Base-by-base conservation (phyloP, 169 alveolate species). In the Besnoitia besnoiti region DNA sequence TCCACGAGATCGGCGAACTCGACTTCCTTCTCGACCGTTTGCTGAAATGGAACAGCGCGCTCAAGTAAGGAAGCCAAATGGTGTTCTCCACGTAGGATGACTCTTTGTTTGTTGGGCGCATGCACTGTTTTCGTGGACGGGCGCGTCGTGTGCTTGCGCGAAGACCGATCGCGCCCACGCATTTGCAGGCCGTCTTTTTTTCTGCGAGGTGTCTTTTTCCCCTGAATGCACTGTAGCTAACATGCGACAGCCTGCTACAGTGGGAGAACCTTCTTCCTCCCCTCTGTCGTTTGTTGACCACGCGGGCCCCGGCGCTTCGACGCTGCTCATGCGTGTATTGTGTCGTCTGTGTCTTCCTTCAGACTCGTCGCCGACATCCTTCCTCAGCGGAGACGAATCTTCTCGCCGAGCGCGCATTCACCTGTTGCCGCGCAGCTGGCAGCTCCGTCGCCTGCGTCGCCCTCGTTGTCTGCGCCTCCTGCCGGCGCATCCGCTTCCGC, bases 291-390 rank as follows among this genome's bases (percentile, higher is more conserved):
- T 16, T 21, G 7, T 55, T 49, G 55, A 8, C 55, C 19, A 7
- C 33, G 19, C 79, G 79, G 5, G 10, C 79, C n/a, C 39, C 39
- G n/a, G n/a, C n/a, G n/a, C n/a, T n/a, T n/a, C n/a, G n/a, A n/a
- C n/a, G n/a, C n/a, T n/a, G n/a, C n/a, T n/a, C n/a, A n/a, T n/a
- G n/a, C n/a, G n/a, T n/a, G n/a, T 62, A 10, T 33, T 7, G 40
- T 73, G 8, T 73, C 47, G 39, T 73, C 21, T 30, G 10, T 73
- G 30, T 55, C 24, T 73, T 73, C 46, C n/a, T 42, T 35, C 82
- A 73, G 82, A n/a, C 82, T 73, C 12, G 82, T 73, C 14, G 82
- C 82, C 19, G 82, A 73, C 46, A 73, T 73, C 46, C 82, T 73
- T 19, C 82, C 82, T 73, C 82, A 73, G n/a, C 2, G 82, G 12